Percentiles rank a stretch among this genome's conserved stretches.
Conservation (phyloP, 2,329 filamentous ascomycete species). For the Aureobasidium sp. region DNA sequence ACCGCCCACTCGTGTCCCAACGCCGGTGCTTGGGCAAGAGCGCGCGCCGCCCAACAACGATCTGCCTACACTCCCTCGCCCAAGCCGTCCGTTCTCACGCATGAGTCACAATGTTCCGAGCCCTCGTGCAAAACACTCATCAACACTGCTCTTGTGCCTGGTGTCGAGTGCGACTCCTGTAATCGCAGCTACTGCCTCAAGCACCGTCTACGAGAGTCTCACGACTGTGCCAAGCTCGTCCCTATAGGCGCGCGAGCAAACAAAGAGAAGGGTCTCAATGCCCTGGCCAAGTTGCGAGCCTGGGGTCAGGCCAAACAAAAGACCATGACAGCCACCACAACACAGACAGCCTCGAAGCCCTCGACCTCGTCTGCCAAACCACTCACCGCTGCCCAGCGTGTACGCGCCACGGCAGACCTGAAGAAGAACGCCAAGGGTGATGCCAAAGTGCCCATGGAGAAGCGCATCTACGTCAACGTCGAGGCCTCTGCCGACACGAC, state of each 20-base stretch:
- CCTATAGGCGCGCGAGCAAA: conserved; percentile 50
- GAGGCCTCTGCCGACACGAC: conserved; percentile 86
- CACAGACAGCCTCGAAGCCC: not conserved
- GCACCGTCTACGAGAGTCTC: conserved; percentile 70
- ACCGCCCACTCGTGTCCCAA: conserved; percentile 63
- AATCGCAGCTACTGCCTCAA: conserved; percentile 71
- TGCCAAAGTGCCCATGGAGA: conserved; percentile 68
- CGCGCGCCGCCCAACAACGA: conserved; percentile 35
- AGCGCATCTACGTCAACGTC: conserved; percentile 83
- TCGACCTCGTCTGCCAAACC: conserved; percentile 19
- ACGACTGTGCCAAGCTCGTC: conserved; percentile 73
- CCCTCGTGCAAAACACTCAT: conserved; percentile 62
- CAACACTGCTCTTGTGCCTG: conserved; percentile 60
- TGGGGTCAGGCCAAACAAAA: conserved; percentile 67
- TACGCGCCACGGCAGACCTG: conserved; percentile 66
- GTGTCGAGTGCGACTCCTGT: conserved; percentile 65
- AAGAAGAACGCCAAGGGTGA: conserved; percentile 91
- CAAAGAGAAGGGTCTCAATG: conserved; percentile 61
- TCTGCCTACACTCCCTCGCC: conserved; percentile 28
- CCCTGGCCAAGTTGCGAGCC: conserved; percentile 67
- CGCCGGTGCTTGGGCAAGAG: conserved; percentile 54
- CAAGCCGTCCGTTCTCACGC: conserved; percentile 51
- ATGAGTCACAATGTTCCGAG: conserved; percentile 63
- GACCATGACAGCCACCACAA: conserved; percentile 18
- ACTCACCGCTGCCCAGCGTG: conserved; percentile 54